A percentile compares a stretch with the other conserved stretches of the same genome.
Evolutionary conservation across 2,329 filamentous ascomycete species (phyloP).

Genomic region (Hymenoscyphus occultus): DNA sequence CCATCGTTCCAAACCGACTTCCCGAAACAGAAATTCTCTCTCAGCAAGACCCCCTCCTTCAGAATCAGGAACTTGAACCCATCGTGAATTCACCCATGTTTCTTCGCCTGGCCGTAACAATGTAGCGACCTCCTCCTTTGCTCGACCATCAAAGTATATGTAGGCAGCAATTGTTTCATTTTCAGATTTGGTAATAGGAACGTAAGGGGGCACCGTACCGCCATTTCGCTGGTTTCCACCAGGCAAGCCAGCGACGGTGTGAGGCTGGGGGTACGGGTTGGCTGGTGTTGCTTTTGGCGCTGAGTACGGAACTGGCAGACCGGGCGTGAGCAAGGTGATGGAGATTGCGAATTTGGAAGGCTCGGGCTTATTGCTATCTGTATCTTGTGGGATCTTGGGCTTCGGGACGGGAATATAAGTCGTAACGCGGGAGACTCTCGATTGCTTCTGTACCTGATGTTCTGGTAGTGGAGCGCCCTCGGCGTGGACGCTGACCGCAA

Average conservation of each 20-base stretch:
- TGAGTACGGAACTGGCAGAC: constrained; percentile 87
- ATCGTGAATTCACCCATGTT: constrained; percentile 98
- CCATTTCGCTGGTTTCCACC: constrained; percentile 50
- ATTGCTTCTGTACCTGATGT: constrained; percentile 92
- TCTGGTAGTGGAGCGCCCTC: constrained; percentile 79
- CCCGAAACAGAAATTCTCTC: constrained; percentile 93
- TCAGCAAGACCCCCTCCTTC: constrained; percentile 94
- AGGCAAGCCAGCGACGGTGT: constrained; percentile 72
- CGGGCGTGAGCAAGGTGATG: constrained; percentile 88
- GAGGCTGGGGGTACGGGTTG: constrained; percentile 77
- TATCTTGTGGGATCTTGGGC: constrained; percentile 66
- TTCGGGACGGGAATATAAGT: constrained; percentile 96
- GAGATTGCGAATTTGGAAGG: constrained; percentile 97
- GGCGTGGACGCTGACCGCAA: constrained; percentile 94
- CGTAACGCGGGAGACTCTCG: constrained; percentile 86
- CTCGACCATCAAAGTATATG: constrained; percentile 95
- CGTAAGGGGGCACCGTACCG: constrained; percentile 74
- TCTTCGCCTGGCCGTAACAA: constrained; percentile 89
- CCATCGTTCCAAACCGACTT: constrained; percentile 95
- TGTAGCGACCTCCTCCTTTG: constrained; percentile 96
- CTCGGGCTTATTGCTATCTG: constrained; percentile 71
- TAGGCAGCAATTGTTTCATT: constrained; percentile 98
- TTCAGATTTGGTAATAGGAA: constrained; percentile 84
- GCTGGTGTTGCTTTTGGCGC: constrained; percentile 74
- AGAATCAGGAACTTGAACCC: constrained; percentile 88